Base-by-base conservation (phyloP, 1,284 basidiomycete genomes). In the Cystobasidium sp. region DNA sequence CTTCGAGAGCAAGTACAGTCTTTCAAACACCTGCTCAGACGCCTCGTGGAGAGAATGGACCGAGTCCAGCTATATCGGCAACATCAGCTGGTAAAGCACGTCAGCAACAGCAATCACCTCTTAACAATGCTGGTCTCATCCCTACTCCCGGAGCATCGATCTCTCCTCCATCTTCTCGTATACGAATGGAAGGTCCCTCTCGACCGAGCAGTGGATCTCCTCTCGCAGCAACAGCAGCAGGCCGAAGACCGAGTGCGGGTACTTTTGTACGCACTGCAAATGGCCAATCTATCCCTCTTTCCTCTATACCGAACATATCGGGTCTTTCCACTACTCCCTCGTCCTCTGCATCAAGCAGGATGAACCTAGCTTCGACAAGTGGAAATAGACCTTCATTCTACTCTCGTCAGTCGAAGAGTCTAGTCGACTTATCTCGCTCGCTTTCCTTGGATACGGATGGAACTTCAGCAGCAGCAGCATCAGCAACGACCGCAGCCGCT, bases 21-120 rank as follows among this genome's bases (percentile, higher is more conserved):
- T 47, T 56, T 66, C 3, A 65, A 66, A 51, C 56, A 24, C 0
- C 67, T 68, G n/a, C 74, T 75, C 71, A 75, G 70, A 79, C 77
- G 1, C 78, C 77, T 8, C 31, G 31, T 31, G 46, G 37, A n/a
- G 63, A 65, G 20, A 61, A 3, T 20, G 69, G 66, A n/a, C 66
- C 73, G 9, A 75, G 75, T 12, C 62, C 73, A 8, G 76, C 77
- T 7, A 75, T 75, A 78, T 10, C 62, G 55, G 16, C 52, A 68
- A 46, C 74, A 69, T 43, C 71, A n/a, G 46, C 72, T 49, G 56
- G 37, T 14, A 51, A 58, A 22, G 24, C 39, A 16, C 55, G 56
- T 37, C 68, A 49, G 44, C 61, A 46, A 49, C 47, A 16, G 31
- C 31, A 31, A 31, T 31, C 31, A 31, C 31, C 31, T 31, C 31